Percentiles rank a stretch among this genome's conserved stretches.
Evolutionary conservation across 2,329 filamentous ascomycete genomes (phyloP).

Genomic region (Simplicillium sp.): DNA sequence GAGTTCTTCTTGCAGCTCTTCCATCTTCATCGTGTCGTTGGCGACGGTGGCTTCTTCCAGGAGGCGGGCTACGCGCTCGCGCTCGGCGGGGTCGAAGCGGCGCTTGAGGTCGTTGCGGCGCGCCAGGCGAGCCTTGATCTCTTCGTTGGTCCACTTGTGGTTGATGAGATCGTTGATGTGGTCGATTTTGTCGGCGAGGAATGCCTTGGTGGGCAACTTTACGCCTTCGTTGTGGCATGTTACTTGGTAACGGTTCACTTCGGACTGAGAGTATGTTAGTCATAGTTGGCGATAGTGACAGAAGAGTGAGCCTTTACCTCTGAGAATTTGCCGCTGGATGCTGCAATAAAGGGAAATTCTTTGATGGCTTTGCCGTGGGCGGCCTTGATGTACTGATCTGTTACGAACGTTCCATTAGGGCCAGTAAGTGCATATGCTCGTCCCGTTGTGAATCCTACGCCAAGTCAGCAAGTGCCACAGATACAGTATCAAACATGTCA

Average conservation of each 20-base stretch:
- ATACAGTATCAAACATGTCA: background rate
- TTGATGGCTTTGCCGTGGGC: slow-evolving; percentile 76
- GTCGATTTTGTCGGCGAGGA: slow-evolving; percentile 61
- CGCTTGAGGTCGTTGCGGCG: slow-evolving; percentile 59
- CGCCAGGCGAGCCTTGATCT: slow-evolving; percentile 70
- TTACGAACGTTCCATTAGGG: slow-evolving; percentile 69
- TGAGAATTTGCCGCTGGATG: slow-evolving; percentile 78
- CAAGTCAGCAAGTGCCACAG: slow-evolving; percentile 8
- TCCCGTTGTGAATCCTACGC: slow-evolving; percentile 63
- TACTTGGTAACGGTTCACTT: slow-evolving; percentile 73
- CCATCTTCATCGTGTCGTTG: slow-evolving; percentile 50
- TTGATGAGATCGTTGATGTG: slow-evolving; percentile 74
- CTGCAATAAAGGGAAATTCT: slow-evolving; percentile 82
- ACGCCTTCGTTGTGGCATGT: slow-evolving; percentile 64
- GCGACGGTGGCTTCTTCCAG: slow-evolving; percentile 56
- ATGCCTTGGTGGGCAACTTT: slow-evolving; percentile 62
- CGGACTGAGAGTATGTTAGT: slow-evolving; percentile 40
- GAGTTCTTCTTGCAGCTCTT: slow-evolving; percentile 48
- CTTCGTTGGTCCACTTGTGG: slow-evolving; percentile 72
- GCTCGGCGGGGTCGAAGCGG: slow-evolving; percentile 57
- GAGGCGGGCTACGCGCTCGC: slow-evolving; percentile 54
- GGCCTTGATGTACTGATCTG: slow-evolving; percentile 74
- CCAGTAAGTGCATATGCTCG: slow-evolving; percentile 76
- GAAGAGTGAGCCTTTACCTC: slow-evolving; percentile 46
- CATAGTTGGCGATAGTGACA: background rate